Conservation (phyloP, 2,329 filamentous ascomycete genomes). For the Xylariaceae sp. region DNA sequence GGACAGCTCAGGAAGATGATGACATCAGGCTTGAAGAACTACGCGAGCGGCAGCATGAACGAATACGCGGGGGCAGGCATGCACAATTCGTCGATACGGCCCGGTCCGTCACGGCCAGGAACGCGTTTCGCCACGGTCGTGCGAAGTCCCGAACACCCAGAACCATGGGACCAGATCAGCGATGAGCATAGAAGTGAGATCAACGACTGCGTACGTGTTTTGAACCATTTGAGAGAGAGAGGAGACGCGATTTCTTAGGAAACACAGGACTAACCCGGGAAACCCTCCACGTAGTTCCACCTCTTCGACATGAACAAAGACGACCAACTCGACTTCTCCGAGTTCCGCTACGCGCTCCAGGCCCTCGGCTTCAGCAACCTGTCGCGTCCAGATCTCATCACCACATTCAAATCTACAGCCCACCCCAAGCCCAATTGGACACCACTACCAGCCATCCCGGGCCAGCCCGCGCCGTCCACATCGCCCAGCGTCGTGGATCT, state of each 20-base stretch:
- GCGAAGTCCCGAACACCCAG: conserved; percentile 29
- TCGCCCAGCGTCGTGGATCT: conserved; percentile 60
- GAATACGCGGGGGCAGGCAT: conserved; percentile 27
- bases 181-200: conserved; percentile 93
- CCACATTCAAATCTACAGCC: conserved; percentile 75
- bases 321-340: conserved; percentile 91
- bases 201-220: conserved; percentile 74
- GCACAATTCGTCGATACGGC: conserved; percentile 29
- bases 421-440: conserved; percentile 59
- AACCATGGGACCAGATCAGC: conserved; percentile 49
- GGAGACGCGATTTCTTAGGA: not conserved
- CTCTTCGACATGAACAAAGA: conserved; percentile 98
- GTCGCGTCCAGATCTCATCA: conserved; percentile 76
- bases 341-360: conserved; percentile 93
- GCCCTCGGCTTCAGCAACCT: conserved; percentile 84
- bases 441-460: conserved; percentile 38
- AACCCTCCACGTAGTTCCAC: conserved; percentile 58
- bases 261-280: not conserved
- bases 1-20: conserved; percentile 9
- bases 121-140: conserved; percentile 30
- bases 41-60: conserved; percentile 31
- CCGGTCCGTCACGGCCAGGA: conserved; percentile 27
- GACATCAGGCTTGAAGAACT: conserved; percentile 30
- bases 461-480: conserved; percentile 43
- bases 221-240: no score